A percentile compares a stretch with the other conserved stretches of the same genome.
Conservation (phyloP, 2,329 filamentous ascomycete genomes). For the Knoxdaviesia capensis region DNA sequence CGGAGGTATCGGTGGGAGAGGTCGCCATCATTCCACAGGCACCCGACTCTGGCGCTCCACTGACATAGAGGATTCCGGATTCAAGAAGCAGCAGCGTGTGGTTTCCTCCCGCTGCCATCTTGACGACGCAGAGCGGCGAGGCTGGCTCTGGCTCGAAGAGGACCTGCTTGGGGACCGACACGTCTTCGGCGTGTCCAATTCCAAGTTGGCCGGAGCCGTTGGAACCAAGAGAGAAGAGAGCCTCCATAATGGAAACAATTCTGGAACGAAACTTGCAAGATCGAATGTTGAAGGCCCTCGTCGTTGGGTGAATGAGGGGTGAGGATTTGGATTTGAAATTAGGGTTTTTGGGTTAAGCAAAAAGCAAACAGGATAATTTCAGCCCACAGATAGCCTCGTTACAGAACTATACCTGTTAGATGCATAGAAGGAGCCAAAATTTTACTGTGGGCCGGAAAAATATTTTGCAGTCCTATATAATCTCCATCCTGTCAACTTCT, state of each 20-base stretch:
- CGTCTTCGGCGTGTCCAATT: slow-evolving; percentile 50
- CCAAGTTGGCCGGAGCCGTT: slow-evolving; percentile 61
- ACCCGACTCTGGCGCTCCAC: slow-evolving; percentile 37
- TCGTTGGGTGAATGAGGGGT: neutral
- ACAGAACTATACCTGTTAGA: neutral
- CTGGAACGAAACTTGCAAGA: too few relatives aligned
- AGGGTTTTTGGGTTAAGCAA: neutral
- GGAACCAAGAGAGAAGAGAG: slow-evolving; percentile 50
- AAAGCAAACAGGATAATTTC: neutral
- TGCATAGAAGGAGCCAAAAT: neutral
- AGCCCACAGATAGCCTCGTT: neutral
- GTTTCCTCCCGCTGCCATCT: slow-evolving; percentile 52
- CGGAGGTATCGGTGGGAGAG: neutral
- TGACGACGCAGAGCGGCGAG: slow-evolving; percentile 14
- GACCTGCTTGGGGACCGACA: slow-evolving; percentile 43
- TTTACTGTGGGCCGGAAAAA: neutral
- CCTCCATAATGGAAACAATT: slow-evolving; percentile 17
- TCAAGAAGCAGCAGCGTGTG: slow-evolving; percentile 59
- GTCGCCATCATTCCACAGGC: slow-evolving; percentile 25
- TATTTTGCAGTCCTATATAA: neutral
- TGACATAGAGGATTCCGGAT: slow-evolving; percentile 38
- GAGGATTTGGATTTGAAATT: neutral
- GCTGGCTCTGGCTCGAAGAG: slow-evolving; percentile 26
- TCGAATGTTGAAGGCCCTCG: too few relatives aligned
- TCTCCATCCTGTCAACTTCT: neutral